phyloP scores from a whole-genome alignment of 2,329 filamentous ascomycete species.

The Pleomassaria siparia region DNA sequence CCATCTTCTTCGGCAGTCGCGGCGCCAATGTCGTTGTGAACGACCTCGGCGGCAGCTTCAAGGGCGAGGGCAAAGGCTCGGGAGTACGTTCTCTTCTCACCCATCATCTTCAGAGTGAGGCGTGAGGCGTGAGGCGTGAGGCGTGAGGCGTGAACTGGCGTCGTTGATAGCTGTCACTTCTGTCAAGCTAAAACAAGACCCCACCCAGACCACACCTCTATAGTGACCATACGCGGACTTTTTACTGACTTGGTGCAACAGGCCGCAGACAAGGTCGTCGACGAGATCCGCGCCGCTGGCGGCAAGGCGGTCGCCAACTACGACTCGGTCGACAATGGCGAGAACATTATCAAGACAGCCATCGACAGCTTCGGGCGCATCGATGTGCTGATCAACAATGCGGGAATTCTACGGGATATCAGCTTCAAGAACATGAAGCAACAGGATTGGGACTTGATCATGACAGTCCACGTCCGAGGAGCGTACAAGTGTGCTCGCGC shows the following conservation, averaged over 20 bases:
- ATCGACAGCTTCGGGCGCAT: conserved; percentile 81
- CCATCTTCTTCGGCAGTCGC: conserved; percentile 84
- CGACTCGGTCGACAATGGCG: conserved; percentile 89
- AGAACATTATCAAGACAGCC: conserved; percentile 89
- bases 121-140: too few relatives aligned
- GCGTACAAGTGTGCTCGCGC: conserved; percentile 94
- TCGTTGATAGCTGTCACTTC: conserved; percentile 3
- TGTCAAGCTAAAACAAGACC: conserved; percentile 1
- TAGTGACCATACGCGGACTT: background rate
- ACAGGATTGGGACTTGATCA: conserved; percentile 92
- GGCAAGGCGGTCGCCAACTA: conserved; percentile 98
- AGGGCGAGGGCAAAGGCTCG: conserved; percentile 83
- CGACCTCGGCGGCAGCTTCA: conserved; percentile 89
- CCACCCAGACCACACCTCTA: background rate
- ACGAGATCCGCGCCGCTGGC: conserved; percentile 81
- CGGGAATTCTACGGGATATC: conserved; percentile 89
- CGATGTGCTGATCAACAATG: conserved; percentile 97
- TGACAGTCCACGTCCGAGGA: conserved; percentile 88
- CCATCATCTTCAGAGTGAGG: background rate
- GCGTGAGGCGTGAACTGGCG: conserved; percentile 3
- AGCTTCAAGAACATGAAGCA: conserved; percentile 99
- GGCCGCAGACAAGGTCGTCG: conserved; percentile 80
- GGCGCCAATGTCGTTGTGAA: conserved; percentile 97
- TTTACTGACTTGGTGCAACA: conserved; percentile 39
- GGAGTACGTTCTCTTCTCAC: conserved; percentile 62